Conservation (phyloP, 495 filamentous ascomycete genomes). For the Hyaloscypha variabilis region DNA sequence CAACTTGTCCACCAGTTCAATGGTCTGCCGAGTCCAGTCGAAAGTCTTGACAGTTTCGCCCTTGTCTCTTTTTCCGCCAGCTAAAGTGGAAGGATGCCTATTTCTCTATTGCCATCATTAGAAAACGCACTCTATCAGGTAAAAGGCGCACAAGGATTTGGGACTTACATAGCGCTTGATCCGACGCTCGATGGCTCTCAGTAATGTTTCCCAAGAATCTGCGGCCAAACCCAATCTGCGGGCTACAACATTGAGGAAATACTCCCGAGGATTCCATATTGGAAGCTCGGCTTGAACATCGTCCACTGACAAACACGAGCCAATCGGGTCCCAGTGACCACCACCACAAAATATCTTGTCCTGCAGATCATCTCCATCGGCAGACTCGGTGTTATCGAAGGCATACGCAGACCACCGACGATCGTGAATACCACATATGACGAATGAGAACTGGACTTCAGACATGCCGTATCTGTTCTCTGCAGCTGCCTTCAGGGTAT, state of each 20-base stretch:
- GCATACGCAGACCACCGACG: slow-evolving; percentile 7
- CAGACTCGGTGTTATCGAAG: slow-evolving; percentile 1
- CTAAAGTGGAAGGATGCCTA: slow-evolving; percentile 6
- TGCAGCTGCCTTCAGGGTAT: background rate
- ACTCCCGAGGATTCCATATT: slow-evolving; percentile 1
- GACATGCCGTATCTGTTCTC: background rate
- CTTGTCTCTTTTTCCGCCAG: background rate
- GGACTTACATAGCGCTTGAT: background rate
- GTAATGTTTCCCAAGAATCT: background rate
- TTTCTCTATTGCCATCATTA: slow-evolving; percentile 7
- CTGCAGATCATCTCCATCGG: background rate
- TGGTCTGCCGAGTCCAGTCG: slow-evolving; percentile 11
- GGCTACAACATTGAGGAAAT: background rate
- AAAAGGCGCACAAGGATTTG: no score
- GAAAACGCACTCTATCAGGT: no score
- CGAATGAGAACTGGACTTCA: slow-evolving; percentile 1
- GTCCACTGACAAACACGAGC: background rate
- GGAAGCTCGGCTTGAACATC: slow-evolving; percentile 2
- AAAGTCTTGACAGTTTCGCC: slow-evolving; percentile 1
- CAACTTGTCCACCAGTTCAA: background rate
- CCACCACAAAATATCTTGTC: background rate
- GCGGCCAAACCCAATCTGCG: background rate
- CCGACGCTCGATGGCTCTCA: background rate
- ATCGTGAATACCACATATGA: slow-evolving; percentile 7
- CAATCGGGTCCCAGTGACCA: slow-evolving; percentile 1